These are phyloP conservation scores for Diaporthe capsici DNA, from an alignment of 2,329 filamentous ascomycete species.

Conservation along the genomic window DNA sequence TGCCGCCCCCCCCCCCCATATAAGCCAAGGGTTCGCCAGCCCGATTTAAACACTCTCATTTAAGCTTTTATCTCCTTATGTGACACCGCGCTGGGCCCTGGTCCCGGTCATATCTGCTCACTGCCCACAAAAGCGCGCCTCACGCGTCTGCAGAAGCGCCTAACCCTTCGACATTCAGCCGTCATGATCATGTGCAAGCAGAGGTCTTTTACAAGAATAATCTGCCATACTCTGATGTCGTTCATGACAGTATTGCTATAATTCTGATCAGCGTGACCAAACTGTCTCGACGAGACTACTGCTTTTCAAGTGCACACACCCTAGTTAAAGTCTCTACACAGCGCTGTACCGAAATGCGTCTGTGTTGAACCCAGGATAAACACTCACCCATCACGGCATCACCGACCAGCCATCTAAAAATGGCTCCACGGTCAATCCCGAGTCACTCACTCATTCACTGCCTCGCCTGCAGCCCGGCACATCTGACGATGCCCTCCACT, in stretches of 20 bases:
- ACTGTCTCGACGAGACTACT: not conserved
- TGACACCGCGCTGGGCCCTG: not conserved
- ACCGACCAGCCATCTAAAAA: not conserved
- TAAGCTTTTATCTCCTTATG: not conserved
- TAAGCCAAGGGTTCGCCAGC: not conserved
- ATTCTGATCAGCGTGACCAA: not conserved
- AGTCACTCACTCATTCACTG: too few relatives aligned
- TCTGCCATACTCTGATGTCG: not conserved
- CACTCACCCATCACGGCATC: not conserved
- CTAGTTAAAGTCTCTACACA: not conserved
- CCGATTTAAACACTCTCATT: not conserved
- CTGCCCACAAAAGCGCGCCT: not conserved
- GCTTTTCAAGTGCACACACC: not conserved
- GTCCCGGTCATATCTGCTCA: not conserved
- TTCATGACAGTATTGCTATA: too few relatives aligned
- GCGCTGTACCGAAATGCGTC: too few relatives aligned
- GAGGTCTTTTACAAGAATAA: fast-evolving
- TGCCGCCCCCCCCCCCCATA: not conserved
- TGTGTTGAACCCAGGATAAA: not conserved
- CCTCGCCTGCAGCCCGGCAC: not conserved
- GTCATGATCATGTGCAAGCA: not conserved
- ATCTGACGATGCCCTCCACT: too few relatives aligned
- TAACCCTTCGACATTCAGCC: not conserved
- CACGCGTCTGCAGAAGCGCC: not conserved
- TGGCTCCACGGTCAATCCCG: not conserved